Evolutionary conservation across 768 basidiomycete species (phyloP), one percentile per base, ranked within the genome.

Genomic region (Lactarius psammicola): DNA sequence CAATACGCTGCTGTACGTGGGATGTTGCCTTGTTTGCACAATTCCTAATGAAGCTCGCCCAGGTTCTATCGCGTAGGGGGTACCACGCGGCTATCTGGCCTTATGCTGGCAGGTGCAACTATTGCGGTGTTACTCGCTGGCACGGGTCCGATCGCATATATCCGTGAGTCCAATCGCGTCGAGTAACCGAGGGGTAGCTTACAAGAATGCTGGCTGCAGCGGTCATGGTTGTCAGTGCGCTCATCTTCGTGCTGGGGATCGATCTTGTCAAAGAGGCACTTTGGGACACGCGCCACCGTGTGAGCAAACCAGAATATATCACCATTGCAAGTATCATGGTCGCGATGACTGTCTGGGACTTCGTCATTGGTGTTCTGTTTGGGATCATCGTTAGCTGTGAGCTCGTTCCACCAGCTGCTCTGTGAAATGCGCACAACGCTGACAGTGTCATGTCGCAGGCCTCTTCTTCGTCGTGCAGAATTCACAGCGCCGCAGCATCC

Each of bases 401-500:
- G 88, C 78, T 23, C 10, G 55, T 8, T 11, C 18, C 20, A 1
- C 7, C 23, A 10, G 23, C 13, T 54, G 44, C 17, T 11, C 30
- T 34, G 51, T 2, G n/a, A 17, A n/a, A 65, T 26, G 31, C 20
- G 13, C 33, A 10, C 17, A 60, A 23, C 18, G 46, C 13, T 59
- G 10, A 46, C 23, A 17, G 28, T 20, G 26, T n/a, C 34, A 18
- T 40, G 26, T 57, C 2, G 4, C 63, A 92, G 92, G 89, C 72
- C 81, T 98, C 76, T 97, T 96, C 79, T 99, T 99, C 72, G 96
- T 99, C n/a, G 82, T 98, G 2, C 93, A 96, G 72, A 96, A 92
- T 65, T 97, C 95, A 0, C 90, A 89, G 71, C 76, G 92, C 18
- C 78, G 85, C 54, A 93, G 94, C 68, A 94, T 99, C 66, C 86